Evolutionary conservation across 2,329 filamentous ascomycete genomes (phyloP).

Genomic region (Fragosphaeria purpurea): DNA sequence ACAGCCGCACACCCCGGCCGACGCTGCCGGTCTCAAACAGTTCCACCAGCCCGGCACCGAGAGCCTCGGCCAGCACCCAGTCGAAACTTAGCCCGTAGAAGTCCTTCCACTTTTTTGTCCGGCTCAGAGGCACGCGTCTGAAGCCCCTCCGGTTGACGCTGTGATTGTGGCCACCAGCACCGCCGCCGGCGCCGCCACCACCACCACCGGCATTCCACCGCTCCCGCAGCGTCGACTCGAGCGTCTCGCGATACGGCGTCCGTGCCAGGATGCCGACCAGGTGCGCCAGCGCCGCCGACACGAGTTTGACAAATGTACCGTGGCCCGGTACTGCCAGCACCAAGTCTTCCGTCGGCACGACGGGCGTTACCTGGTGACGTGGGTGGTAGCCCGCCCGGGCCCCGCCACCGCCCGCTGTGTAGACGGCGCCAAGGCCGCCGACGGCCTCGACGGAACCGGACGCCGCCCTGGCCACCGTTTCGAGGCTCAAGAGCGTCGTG

Average conservation of each 20-base stretch:
- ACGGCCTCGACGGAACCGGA: slow-evolving; percentile 61
- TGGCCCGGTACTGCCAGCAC: slow-evolving; percentile 57
- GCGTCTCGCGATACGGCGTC: slow-evolving; percentile 52
- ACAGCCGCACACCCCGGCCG: slow-evolving; percentile 52
- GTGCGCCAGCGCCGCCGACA: slow-evolving; percentile 51
- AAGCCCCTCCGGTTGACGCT: slow-evolving; percentile 39
- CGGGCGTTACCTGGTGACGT: slow-evolving; percentile 18
- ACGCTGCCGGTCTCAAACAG: slow-evolving; percentile 66
- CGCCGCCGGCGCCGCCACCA: slow-evolving; percentile 22
- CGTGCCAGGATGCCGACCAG: slow-evolving; percentile 48
- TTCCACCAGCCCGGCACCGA: slow-evolving; percentile 61
- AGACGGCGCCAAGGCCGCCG: slow-evolving; percentile 56
- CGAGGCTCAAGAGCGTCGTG: slow-evolving; percentile 49
- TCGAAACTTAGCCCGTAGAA: slow-evolving; percentile 61
- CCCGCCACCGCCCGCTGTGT: slow-evolving; percentile 49
- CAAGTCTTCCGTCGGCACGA: slow-evolving; percentile 23
- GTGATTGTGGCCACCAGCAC: slow-evolving; percentile 38
- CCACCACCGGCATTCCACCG: slow-evolving; percentile 56
- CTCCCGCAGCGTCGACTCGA: slow-evolving; percentile 52
- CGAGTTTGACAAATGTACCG: slow-evolving; percentile 57
- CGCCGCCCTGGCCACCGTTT: slow-evolving; percentile 52
- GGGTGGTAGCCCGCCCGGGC: slow-evolving; percentile 23
- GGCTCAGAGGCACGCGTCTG: slow-evolving; percentile 41
- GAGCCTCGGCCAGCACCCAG: slow-evolving; percentile 61
- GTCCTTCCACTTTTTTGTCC: slow-evolving; percentile 59